Evolutionary conservation across 1,139 yeast genomes (phyloP), one percentile per base, ranked within the genome.

Genomic region (Arxiozyma telluris): DNA sequence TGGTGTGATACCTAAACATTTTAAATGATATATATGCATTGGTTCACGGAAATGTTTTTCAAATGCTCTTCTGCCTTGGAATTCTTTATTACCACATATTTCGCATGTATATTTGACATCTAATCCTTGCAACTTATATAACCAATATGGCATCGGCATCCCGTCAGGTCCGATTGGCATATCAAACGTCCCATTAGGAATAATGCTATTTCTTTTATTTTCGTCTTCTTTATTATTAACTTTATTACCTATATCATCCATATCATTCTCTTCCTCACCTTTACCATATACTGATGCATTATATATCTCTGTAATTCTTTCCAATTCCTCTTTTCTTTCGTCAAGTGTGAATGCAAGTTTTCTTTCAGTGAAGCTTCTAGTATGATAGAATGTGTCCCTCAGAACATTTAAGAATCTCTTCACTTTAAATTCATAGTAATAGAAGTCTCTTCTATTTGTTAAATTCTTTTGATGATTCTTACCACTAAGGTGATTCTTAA

Each of bases 81-180:
- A 93, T 8, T 74, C 73, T 45, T 73, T 70, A 63, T 88, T 84
- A 1, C 96, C 96, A 67, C 99, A 93, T 5, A 93, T 80, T 67
- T 94, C 97, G 70, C 99, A 93, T 1, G 73, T 67, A 62, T 82
- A 88, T 51, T 79, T 81, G 52, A 81, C 79, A 55, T 87, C 89
- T 15, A 91, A 74, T 0, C 98, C 98, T 63, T 89, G 93, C 41
- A 90, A 74, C 67, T 91, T 93, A 76, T 83, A 91, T 34, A 93
- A 73, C 99, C 99, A 93, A 56, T 77, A 82, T 1, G 98, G 98
- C 44, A 93, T 89, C 0, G 98, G 97, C 45, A 79, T 79, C 0
- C 98, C 98, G 69, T 91, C 96, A 41, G 88, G 79, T 0, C 96
- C 98, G 1, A 88, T 59, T 0, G 96, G 96, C 53, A 88, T 69